Evolutionary conservation across 2,329 filamentous ascomycete genomes (phyloP).

Genomic region (Pseudogymnoascus sp.): DNA sequence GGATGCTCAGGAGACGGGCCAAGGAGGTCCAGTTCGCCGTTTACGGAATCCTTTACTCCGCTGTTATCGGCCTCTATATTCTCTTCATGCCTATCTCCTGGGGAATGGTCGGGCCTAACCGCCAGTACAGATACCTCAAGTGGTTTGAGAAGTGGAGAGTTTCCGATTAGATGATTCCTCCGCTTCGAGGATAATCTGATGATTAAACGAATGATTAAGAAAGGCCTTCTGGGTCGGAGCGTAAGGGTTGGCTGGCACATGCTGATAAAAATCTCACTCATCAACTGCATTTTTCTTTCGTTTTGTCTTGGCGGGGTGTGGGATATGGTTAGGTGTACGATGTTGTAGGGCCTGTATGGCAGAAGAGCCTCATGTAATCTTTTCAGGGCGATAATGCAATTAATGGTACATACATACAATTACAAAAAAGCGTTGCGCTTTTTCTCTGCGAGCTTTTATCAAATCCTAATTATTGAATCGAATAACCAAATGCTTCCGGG

Average conservation of each 20-base stretch:
- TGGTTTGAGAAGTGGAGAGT: slow-evolving; percentile 78
- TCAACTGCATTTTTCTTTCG: background rate
- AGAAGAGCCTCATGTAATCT: background rate
- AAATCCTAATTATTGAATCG: background rate
- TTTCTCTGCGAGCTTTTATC: background rate
- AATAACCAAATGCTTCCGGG: slow-evolving; percentile 2
- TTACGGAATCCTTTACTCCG: slow-evolving; percentile 66
- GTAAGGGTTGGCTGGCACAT: slow-evolving; percentile 5
- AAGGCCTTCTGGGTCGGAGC: background rate
- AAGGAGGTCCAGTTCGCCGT: slow-evolving; percentile 55
- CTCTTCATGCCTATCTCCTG: slow-evolving; percentile 92
- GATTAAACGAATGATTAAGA: slow-evolving; percentile 1
- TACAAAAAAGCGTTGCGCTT: background rate
- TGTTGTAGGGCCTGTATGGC: background rate
- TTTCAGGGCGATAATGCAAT: background rate
- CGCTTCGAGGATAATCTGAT: background rate
- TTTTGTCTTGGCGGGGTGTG: background rate
- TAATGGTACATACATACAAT: slow-evolving; percentile 4
- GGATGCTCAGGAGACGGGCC: slow-evolving; percentile 60
- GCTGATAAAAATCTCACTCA: background rate
- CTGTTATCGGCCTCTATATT: slow-evolving; percentile 74
- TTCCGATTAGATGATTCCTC: slow-evolving; percentile 21
- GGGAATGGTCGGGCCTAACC: slow-evolving; percentile 81
- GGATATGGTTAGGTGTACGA: background rate
- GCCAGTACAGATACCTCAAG: slow-evolving; percentile 83